A percentile compares a stretch with the other conserved stretches of the same genome.
These are phyloP conservation scores for Penium margaritaceum DNA, from an alignment of 139 green algal genomes.

Conservation along the genomic window DNA sequence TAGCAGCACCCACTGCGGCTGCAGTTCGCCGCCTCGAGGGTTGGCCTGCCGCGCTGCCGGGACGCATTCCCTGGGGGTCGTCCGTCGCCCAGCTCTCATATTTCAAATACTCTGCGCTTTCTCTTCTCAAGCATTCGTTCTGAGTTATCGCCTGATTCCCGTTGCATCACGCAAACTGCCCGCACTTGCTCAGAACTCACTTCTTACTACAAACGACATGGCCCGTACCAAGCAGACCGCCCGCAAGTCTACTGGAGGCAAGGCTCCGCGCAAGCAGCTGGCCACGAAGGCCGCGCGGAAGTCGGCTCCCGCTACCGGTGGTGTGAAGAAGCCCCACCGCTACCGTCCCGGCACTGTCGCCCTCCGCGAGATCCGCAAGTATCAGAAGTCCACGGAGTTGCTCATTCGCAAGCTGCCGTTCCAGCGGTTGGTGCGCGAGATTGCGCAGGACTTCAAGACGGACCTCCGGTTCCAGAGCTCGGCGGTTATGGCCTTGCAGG, in stretches of 20 bases:
- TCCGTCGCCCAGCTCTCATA: too few relatives aligned
- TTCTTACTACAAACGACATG: too few relatives aligned
- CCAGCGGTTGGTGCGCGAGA: constrained; percentile 86
- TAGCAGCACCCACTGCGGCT: too few relatives aligned
- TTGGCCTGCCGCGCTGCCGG: too few relatives aligned
- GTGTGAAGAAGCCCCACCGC: constrained; percentile 43
- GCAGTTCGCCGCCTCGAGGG: too few relatives aligned
- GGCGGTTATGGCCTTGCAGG: constrained; percentile 89
- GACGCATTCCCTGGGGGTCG: too few relatives aligned
- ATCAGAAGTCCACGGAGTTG: constrained; percentile 66
- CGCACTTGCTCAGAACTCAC: too few relatives aligned
- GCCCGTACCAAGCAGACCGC: constrained; percentile 95
- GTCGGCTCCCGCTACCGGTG: constrained; percentile 59
- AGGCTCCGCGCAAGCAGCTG: constrained; percentile 89
- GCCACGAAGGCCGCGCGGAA: constrained; percentile 85
- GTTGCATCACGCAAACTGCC: too few relatives aligned
- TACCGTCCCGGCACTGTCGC: constrained; percentile 65
- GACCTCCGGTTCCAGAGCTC: constrained; percentile 93
- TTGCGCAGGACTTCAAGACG: constrained; percentile 99
- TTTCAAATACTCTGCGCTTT: too few relatives aligned
- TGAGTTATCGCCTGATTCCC: too few relatives aligned
- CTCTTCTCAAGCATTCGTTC: too few relatives aligned
- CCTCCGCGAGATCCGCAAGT: constrained; percentile 64
- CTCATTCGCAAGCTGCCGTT: constrained; percentile 62
- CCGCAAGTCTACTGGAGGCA: constrained; percentile 63